A percentile compares a stretch with the other conserved stretches of the same genome.
Evolutionary conservation across 768 basidiomycete species (phyloP).

Genomic region (Serpula lacrymans): DNA sequence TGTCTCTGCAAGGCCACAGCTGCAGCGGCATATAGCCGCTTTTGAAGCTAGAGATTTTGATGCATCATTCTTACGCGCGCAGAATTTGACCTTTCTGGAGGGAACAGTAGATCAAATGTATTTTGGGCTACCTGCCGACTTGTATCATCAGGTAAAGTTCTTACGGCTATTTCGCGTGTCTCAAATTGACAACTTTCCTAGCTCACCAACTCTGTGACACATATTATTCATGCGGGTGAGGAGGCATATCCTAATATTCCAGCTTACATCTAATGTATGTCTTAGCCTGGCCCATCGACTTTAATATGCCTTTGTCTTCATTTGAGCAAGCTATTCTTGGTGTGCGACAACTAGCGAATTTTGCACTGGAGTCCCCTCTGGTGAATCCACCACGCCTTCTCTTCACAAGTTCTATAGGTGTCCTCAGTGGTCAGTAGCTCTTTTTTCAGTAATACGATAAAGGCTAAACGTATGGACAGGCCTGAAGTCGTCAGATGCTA

Average conservation of each 20-base stretch:
- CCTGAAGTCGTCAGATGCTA: conserved; percentile 2
- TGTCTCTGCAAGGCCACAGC: conserved; percentile 6
- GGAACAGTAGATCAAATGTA: conserved; percentile 10
- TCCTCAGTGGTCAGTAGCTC: conserved; percentile 24
- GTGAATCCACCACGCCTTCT: conserved; percentile 25
- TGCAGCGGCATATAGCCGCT: conserved; percentile 18
- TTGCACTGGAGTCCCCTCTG: conserved; percentile 26
- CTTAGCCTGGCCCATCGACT: conserved; percentile 36
- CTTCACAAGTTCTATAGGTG: conserved; percentile 31
- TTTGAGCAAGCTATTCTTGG: conserved; percentile 28
- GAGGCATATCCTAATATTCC: not conserved
- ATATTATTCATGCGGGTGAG: conserved; percentile 33
- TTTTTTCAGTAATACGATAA: not conserved
- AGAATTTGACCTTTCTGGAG: conserved; percentile 27
- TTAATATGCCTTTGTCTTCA: conserved; percentile 27
- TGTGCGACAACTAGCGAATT: conserved; percentile 30
- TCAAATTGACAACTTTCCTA: too few species aligned
- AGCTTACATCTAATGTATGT: not conserved
- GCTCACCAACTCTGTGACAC: conserved; percentile 16
- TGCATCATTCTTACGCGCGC: conserved; percentile 12
- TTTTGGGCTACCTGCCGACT: conserved; percentile 17
- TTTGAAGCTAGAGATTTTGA: conserved; percentile 26
- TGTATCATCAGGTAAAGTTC: conserved; percentile 20
- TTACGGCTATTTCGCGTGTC: too few species aligned
- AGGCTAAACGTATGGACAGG: not conserved